A percentile compares a stretch with the other conserved stretches of the same genome.
phyloP scores from a whole-genome alignment of 1,284 basidiomycete species.

The Sparassis latifolia region DNA sequence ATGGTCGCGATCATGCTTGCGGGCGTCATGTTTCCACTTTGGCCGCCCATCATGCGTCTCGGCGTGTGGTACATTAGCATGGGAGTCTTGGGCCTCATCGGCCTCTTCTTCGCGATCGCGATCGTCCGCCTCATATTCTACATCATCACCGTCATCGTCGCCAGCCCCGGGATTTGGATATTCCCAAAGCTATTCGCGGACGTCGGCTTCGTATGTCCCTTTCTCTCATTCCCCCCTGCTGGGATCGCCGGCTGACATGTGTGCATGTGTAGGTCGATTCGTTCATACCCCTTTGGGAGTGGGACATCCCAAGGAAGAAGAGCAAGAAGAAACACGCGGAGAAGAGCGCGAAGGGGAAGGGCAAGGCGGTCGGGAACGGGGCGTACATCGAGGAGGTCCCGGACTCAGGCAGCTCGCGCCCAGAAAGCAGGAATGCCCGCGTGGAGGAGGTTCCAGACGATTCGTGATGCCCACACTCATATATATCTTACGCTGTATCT shows the following conservation, averaged over 20 bases:
- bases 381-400: constrained; percentile 43
- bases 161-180: constrained; percentile 95
- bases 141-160: constrained; percentile 83
- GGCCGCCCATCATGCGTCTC: constrained; percentile 90
- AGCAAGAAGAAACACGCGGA: constrained; percentile 62
- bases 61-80: constrained; percentile 97
- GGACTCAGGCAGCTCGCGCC: constrained; percentile 47
- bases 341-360: constrained; percentile 34
- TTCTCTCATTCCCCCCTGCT: not conserved
- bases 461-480: constrained; percentile 14
- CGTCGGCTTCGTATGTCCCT: constrained; percentile 82
- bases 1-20: constrained; percentile 95
- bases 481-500: constrained; percentile 8
- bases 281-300: constrained; percentile 96
- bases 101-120: constrained; percentile 87
- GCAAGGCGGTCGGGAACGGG: constrained; percentile 15
- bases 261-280: constrained; percentile 73
- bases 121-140: constrained; percentile 93
- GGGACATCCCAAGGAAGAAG: constrained; percentile 94
- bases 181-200: constrained; percentile 98
- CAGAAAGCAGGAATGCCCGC: constrained; percentile 51
- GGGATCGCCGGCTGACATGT: constrained; percentile 5
- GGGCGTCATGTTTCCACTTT: constrained; percentile 98
- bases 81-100: constrained; percentile 83
- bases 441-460: constrained; percentile 31